phyloP scores from a whole-genome alignment of 371 early-diverging fungal species.

The Choanephora cucurbitarum region DNA sequence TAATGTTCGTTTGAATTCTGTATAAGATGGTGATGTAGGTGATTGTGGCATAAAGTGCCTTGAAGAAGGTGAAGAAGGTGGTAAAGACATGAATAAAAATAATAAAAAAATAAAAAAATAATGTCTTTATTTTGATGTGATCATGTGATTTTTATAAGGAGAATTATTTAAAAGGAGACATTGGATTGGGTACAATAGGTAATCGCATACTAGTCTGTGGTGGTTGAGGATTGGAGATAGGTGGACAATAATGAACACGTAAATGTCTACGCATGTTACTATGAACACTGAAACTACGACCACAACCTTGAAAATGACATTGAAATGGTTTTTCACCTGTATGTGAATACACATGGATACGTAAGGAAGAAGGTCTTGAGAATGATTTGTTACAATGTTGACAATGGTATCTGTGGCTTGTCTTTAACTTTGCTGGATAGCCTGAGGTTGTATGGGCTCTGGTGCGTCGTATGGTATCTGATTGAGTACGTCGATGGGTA shows the following conservation, averaged over 20 bases:
- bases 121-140: too few species aligned
- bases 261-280: conserved; percentile 78
- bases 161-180: too few species aligned
- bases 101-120: too few species aligned
- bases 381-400: conserved; percentile 32
- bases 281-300: conserved; percentile 71
- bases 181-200: conserved; percentile 13
- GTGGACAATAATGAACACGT: conserved; percentile 40
- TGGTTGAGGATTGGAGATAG: neutral
- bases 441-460: conserved; percentile 35
- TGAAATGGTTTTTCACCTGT: conserved; percentile 76
- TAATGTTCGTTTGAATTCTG: conserved; percentile 38
- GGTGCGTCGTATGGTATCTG: conserved; percentile 12
- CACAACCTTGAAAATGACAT: conserved; percentile 65
- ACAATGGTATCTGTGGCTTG: conserved; percentile 25
- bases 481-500: too few species aligned
- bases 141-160: too few species aligned
- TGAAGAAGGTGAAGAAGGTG: conserved; percentile 28
- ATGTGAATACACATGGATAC: conserved; percentile 72
- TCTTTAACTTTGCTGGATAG: conserved; percentile 12
- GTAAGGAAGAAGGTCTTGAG: conserved; percentile 46
- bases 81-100: conserved; percentile 8
- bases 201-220: conserved; percentile 20
- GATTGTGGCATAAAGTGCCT: conserved; percentile 37
- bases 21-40: conserved; percentile 56